Percentiles rank a stretch among this genome's conserved stretches.
Evolutionary conservation across 73 alveolate genomes (phyloP).

Genomic region (Paramecium sonneborni): DNA sequence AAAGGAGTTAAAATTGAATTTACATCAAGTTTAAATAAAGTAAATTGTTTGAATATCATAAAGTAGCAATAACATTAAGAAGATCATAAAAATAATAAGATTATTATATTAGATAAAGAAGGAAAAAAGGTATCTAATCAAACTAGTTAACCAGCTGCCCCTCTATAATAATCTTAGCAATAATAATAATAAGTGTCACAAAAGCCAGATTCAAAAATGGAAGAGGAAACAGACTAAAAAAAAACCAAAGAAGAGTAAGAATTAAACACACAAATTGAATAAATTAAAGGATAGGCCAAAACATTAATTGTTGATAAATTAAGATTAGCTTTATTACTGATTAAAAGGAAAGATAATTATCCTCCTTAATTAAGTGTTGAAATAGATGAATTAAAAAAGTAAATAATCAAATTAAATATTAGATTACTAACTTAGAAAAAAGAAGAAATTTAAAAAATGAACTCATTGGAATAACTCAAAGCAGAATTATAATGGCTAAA

Average conservation of each 20-base stretch:
- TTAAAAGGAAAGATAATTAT: background rate
- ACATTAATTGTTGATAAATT: background rate
- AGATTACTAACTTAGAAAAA: background rate
- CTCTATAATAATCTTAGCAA: background rate
- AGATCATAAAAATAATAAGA: background rate
- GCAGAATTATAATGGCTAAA: conserved; percentile 32
- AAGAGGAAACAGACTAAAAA: conserved; percentile 7
- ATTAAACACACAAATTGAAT: background rate
- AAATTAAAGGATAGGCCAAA: background rate
- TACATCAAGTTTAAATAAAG: background rate
- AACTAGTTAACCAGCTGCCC: background rate
- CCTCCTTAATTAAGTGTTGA: background rate
- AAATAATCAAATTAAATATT: background rate
- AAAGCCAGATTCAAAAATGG: background rate
- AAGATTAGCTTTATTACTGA: conserved; percentile 16
- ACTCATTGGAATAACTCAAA: background rate
- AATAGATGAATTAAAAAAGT: conserved; percentile 40
- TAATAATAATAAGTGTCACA: background rate
- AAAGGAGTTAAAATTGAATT: conserved; percentile 49
- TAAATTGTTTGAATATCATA: background rate
- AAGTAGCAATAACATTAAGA: background rate
- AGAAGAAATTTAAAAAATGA: background rate
- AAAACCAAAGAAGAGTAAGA: conserved; percentile 25
- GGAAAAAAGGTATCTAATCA: background rate
- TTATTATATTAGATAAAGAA: background rate